Evolutionary conservation across 768 basidiomycete genomes (phyloP), one percentile per base, ranked within the genome.

Genomic region (Russula griseocarnosa): DNA sequence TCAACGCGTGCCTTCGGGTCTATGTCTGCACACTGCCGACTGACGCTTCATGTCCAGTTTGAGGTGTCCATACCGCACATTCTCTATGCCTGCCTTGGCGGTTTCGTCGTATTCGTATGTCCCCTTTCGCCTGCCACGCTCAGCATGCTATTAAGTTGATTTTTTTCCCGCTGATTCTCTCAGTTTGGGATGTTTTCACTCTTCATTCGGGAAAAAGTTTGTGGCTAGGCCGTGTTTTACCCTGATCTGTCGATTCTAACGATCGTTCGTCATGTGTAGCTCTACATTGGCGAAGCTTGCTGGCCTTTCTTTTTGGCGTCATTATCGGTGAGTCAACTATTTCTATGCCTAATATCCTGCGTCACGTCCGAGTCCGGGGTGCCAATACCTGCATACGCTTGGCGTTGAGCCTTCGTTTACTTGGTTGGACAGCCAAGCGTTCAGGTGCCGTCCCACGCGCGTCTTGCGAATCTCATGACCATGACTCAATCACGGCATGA

Each of bases 171-270:
- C 26, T 24, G 55, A 51, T 26, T 18, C 56, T 61, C 55, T 50
- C 8, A 94, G 90, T 97, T 96, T 75, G 92, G 92, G 74, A 94
- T 96, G 92, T 92, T 95, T 77, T 94, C 92, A 3, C 81, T 95
- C 7, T 84, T 98, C 69, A 82, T 98, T 70, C 88, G 94, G 71
- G 93, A 95, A 78, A 86, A 83, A 78, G 89, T 88, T 58, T 49
- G 77, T 73, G n/a, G 28, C 16, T 20, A 18, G 36, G 16, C 22
- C 16, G 10, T 16, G 46, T 24, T 62, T 28, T 32, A 4, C 40
- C 14, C 40, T 32, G 38, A n/a, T 14, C 13, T 26, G n/a, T 38
- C 2, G 55, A 49, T 34, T 52, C 24, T 63, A 61, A 60, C 58
- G 44, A 20, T 7, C 60, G 53, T 16, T 7, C 60, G 53, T 16